Evolutionary conservation across 768 basidiomycete species (phyloP), one percentile per base, ranked within the genome.

Genomic region (Lactarius psammicola): DNA sequence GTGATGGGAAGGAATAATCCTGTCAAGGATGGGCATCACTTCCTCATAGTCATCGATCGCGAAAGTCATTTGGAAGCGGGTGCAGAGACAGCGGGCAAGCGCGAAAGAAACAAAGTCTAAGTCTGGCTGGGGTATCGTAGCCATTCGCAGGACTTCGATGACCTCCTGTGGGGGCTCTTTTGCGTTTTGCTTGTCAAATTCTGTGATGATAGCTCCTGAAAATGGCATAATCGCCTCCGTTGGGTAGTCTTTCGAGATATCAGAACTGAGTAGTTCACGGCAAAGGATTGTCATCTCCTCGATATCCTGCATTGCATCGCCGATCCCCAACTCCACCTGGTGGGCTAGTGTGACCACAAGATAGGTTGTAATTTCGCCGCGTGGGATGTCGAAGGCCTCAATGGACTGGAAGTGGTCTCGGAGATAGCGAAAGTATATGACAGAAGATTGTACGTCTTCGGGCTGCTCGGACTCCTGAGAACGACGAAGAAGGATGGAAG

Each of bases 21-120:
- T 18, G 20, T 63, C 56, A 6, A 49, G 17, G 17, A 63, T 13
- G 18, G 56, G 31, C 17, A 23, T 57, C 13, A 26, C 62, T 20
- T 57, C 62, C 2, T 57, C 34, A n/a, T 57, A 57, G 28, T 63
- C 62, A 9, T 30, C 23, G n/a, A n/a, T 49, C 10, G 56, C 46
- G 36, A 17, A 49, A 8, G 31, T 30, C 30, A 30, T 9, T 23
- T 13, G 17, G 34, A 57, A 49, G 56, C 62, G 42, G 4, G 2
- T 1, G 34, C 11, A 11, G 18, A 63, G 62, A 4, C 23, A 46
- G 3, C 4, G 4, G 11, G 62, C 62, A 33, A 57, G 33, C 3
- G 7, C 26, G 4, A n/a, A 42, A 9, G 44, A 20, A 28, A 30
- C 9, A 3, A 4, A 1, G 2, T 30, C 13, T 17, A 33, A 28